Conservation (phyloP, 495 filamentous ascomycete species). For the Neurospora sp. region DNA sequence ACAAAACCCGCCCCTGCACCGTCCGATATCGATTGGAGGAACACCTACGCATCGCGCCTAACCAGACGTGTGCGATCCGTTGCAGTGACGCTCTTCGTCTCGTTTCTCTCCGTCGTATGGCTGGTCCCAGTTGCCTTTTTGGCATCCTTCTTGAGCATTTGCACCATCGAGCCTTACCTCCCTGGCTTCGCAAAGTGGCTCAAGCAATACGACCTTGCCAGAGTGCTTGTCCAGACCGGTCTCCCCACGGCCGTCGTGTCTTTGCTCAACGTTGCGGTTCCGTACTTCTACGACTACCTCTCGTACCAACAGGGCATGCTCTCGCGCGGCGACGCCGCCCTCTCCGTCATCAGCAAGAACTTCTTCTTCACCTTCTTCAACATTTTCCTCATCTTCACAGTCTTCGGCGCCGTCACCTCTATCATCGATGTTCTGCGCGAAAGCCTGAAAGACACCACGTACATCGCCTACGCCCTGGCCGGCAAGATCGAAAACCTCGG, state of each 20-base stretch:
- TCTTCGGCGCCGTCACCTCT: slow-evolving; percentile 70
- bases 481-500: slow-evolving; percentile 59
- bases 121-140: slow-evolving; percentile 72
- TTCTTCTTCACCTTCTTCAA: slow-evolving; percentile 99
- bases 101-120: slow-evolving; percentile 80
- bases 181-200: slow-evolving; percentile 62
- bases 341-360: slow-evolving; percentile 94
- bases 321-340: slow-evolving; percentile 87
- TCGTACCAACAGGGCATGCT: slow-evolving; percentile 88
- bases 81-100: slow-evolving; percentile 72
- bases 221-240: slow-evolving; percentile 75
- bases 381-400: slow-evolving; percentile 88
- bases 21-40: slow-evolving; percentile 82
- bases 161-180: slow-evolving; percentile 62
- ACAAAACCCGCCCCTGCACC: slow-evolving; percentile 81
- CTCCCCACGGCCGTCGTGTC: slow-evolving; percentile 77
- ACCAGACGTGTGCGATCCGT: slow-evolving; percentile 67
- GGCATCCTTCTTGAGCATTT: slow-evolving; percentile 64
- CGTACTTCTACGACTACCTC: slow-evolving; percentile 90
- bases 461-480: slow-evolving; percentile 67
- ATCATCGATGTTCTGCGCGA: slow-evolving; percentile 63
- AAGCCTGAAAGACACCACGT: slow-evolving; percentile 64
- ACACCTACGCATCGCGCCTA: slow-evolving; percentile 75
- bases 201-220: slow-evolving; percentile 51
- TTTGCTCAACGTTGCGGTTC: slow-evolving; percentile 77